Percentiles rank a stretch among this genome's conserved stretches.
Evolutionary conservation across 192 early-diverging fungal genomes (phyloP).

Genomic region (Coemansia sp.): DNA sequence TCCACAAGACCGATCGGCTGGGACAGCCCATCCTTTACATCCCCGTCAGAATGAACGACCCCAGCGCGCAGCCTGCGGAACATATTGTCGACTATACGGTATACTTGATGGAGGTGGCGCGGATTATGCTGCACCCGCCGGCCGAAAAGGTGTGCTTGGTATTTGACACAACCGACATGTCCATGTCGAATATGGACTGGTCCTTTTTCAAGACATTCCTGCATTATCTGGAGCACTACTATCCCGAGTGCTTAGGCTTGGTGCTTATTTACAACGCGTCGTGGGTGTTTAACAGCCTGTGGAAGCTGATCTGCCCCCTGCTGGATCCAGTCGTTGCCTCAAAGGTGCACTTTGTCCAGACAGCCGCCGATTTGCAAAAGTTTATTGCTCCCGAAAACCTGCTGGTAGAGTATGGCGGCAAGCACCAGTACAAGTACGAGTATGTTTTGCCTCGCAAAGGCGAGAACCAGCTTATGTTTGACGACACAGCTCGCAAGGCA

Average conservation of each 20-base stretch:
- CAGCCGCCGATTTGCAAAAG: conserved; percentile 58
- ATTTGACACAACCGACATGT: conserved; percentile 79
- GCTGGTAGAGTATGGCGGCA: conserved; percentile 61
- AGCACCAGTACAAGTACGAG: conserved; percentile 54
- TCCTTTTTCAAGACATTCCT: conserved; percentile 74
- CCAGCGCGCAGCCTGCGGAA: conserved; percentile 58
- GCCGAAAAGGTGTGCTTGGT: conserved; percentile 66
- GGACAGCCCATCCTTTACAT: conserved; percentile 60
- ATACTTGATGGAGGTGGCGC: conserved; percentile 61
- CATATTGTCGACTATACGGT: conserved; percentile 63
- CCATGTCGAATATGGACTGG: conserved; percentile 76
- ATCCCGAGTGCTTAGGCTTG: conserved; percentile 83
- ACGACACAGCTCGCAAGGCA: conserved; percentile 35
- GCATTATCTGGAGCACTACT: conserved; percentile 80
- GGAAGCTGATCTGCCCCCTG: conserved; percentile 78
- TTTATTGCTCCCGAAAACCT: conserved; percentile 64
- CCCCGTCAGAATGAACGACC: conserved; percentile 57
- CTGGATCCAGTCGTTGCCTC: conserved; percentile 86
- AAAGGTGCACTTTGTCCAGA: conserved; percentile 77
- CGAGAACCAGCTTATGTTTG: conserved; percentile 57
- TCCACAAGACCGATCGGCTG: conserved; percentile 53
- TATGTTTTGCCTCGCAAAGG: conserved; percentile 48
- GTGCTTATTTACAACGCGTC: conserved; percentile 84
- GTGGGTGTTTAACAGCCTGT: conserved; percentile 83
- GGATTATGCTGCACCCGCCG: conserved; percentile 55